Conservation (phyloP, 225 moss, liverwort and hornwort genomes). For the Climacium dendroides region DNA sequence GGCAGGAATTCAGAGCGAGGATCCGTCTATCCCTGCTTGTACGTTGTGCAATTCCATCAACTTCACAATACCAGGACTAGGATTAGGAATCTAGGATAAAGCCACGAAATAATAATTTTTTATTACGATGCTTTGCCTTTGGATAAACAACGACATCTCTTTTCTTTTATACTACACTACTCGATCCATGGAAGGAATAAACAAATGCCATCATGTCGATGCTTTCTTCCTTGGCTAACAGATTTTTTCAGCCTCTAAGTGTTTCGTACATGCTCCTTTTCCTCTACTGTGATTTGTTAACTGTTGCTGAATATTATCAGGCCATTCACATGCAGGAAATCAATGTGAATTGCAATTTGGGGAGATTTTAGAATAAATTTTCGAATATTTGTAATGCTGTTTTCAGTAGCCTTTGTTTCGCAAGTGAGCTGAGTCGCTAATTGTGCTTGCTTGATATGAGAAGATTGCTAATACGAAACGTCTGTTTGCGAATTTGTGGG, state of each 20-base stretch:
- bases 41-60: background rate
- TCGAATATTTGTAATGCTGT: background rate
- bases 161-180: background rate
- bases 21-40: slow-evolving; percentile 37
- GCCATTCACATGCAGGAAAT: background rate
- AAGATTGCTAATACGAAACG: background rate
- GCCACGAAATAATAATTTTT: background rate
- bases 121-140: background rate
- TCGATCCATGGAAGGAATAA: background rate
- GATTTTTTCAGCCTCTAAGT: background rate
- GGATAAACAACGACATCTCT: background rate
- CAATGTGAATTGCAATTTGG: background rate
- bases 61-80: background rate
- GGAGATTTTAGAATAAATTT: background rate
- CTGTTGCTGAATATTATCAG: background rate
- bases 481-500: slow-evolving; percentile 4
- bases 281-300: background rate
- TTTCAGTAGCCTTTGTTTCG: background rate
- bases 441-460: background rate
- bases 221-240: background rate
- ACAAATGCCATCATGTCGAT: background rate
- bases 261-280: background rate
- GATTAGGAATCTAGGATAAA: background rate
- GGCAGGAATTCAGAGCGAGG: slow-evolving; percentile 50
- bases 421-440: background rate